Evolutionary conservation across 2,329 filamentous ascomycete genomes (phyloP).

Genomic region (Diaporthe aspalathi): DNA sequence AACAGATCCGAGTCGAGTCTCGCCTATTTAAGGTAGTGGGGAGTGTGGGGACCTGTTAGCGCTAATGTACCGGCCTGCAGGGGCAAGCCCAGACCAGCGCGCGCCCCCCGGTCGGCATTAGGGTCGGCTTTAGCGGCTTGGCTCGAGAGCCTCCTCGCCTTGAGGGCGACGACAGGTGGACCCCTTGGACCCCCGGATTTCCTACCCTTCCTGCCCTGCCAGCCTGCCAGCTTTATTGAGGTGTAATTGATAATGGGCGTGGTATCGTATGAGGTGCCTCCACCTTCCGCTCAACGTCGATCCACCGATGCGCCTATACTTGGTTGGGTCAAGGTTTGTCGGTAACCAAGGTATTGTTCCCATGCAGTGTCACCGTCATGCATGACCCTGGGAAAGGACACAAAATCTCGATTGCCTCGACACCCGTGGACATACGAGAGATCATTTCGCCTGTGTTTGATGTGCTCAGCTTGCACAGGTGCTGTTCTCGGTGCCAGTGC

Average conservation of each 20-base stretch:
- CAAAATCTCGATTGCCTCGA: neutral
- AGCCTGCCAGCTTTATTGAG: too few species aligned
- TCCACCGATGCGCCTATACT: neutral
- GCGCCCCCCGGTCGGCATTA: too few species aligned
- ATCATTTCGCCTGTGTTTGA: neutral
- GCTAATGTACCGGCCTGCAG: conserved; percentile 16
- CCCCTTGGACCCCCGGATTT: neutral
- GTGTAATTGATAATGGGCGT: too few species aligned
- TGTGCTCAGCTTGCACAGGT: too few species aligned
- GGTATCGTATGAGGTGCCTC: too few species aligned
- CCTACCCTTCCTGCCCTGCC: neutral
- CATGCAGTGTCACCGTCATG: conserved; percentile 2
- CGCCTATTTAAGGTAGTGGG: conserved; percentile 28
- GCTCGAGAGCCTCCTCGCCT: conserved; percentile 18
- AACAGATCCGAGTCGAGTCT: conserved; percentile 14
- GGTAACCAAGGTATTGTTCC: neutral
- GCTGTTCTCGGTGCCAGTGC: neutral
- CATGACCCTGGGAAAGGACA: neutral
- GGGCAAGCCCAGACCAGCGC: conserved; percentile 11
- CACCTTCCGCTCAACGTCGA: neutral
- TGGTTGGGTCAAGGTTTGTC: neutral
- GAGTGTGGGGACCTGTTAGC: neutral
- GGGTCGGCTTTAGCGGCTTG: conserved; percentile 23
- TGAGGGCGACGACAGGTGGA: conserved; percentile 18
- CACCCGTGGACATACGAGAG: neutral